These are phyloP conservation scores for Lodderomyces metapsilosis DNA, from an alignment of 1,139 yeast species.

Conservation along the genomic window DNA sequence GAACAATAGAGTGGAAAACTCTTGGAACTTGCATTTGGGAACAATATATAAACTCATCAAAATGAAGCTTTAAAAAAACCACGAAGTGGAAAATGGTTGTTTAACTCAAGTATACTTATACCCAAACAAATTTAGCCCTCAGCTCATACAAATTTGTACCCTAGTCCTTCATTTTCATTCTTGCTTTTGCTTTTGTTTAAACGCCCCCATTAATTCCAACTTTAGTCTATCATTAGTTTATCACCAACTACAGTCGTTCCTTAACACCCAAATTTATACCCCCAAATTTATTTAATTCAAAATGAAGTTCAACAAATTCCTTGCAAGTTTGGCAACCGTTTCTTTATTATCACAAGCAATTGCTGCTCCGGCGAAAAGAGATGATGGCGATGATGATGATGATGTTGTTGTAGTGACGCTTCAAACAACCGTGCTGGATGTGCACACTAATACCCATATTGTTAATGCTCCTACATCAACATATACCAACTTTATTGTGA, in stretches of 20 bases:
- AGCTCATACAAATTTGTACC: neutral
- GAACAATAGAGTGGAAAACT: neutral
- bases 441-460: constrained; percentile 32
- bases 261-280: constrained; percentile 14
- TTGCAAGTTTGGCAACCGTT: constrained; percentile 17
- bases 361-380: constrained; percentile 29
- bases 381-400: constrained; percentile 12
- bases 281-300: constrained; percentile 15
- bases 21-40: neutral
- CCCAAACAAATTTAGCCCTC: neutral
- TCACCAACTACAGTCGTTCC: constrained; percentile 25
- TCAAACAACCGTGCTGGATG: constrained; percentile 36
- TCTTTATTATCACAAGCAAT: constrained; percentile 21
- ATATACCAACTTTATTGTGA: constrained; percentile 27
- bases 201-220: constrained; percentile 13
- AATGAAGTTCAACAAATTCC: constrained; percentile 35
- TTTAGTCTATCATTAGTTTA: constrained; percentile 8
- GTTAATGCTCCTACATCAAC: constrained; percentile 34
- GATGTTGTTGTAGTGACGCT: constrained; percentile 35
- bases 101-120: neutral
- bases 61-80: neutral
- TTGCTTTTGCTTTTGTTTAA: too few relatives aligned
- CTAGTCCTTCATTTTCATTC: neutral
- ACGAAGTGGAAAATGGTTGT: neutral
- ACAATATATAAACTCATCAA: neutral